Conservation (phyloP, 768 basidiomycete species). For the Cystobasidium ongulense region DNA sequence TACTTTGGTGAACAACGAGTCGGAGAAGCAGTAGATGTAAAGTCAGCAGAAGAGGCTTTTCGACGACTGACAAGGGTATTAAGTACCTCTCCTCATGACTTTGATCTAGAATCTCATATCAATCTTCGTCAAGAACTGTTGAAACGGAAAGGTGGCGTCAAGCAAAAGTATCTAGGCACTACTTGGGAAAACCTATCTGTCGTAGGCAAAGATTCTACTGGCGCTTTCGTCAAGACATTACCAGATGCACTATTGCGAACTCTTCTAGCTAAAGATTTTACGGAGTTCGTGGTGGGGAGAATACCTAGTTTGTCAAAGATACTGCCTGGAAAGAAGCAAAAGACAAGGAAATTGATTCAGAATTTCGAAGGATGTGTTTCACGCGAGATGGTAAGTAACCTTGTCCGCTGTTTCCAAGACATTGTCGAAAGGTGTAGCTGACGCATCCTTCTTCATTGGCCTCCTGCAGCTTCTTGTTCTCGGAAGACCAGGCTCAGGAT, state of each 20-base stretch:
- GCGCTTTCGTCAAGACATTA: slow-evolving; percentile 42
- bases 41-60: slow-evolving; percentile 34
- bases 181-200: slow-evolving; percentile 32
- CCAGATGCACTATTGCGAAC: not conserved
- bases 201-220: slow-evolving; percentile 44
- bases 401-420: too few species aligned
- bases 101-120: not conserved
- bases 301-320: not conserved
- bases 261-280: not conserved
- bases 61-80: slow-evolving; percentile 20
- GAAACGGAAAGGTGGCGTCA: not conserved
- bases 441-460: slow-evolving; percentile 50
- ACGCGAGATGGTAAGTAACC: not conserved
- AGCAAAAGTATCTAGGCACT: not conserved
- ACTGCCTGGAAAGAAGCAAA: not conserved
- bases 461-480: slow-evolving; percentile 50
- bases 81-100: not conserved
- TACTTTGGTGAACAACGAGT: not conserved
- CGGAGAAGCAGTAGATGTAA: slow-evolving; percentile 31
- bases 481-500: slow-evolving; percentile 57
- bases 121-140: not conserved
- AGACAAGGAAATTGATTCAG: not conserved
- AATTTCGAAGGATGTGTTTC: not conserved
- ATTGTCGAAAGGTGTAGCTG: too few species aligned
- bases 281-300: not conserved